Conservation (phyloP, 305 asterid species). For the Andrographis paniculata region DNA sequence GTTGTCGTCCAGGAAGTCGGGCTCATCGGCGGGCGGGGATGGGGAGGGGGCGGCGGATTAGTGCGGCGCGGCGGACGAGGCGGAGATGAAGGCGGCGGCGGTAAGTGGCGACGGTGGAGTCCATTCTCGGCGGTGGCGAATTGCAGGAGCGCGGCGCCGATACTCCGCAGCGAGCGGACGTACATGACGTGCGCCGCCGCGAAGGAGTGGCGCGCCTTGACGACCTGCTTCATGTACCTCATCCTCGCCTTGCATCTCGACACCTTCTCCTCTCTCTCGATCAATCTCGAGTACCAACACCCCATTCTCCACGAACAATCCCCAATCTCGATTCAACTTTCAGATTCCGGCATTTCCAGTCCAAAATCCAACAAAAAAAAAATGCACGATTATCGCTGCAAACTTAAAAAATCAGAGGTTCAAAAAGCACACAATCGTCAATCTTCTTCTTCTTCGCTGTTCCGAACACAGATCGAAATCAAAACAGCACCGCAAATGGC, state of each 20-base stretch:
- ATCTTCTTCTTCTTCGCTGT: too few species aligned
- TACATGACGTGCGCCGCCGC: slow-evolving; percentile 83
- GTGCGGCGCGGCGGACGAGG: slow-evolving; percentile 20
- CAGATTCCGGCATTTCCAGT: too few species aligned
- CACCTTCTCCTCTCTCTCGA: slow-evolving; percentile 74
- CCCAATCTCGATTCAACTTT: too few species aligned
- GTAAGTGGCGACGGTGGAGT: slow-evolving; percentile 30
- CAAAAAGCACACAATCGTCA: too few species aligned
- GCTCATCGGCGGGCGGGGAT: slow-evolving; percentile 59
- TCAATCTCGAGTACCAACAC: slow-evolving; percentile 68
- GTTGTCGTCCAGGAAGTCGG: slow-evolving; percentile 61
- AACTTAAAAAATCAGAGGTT: too few species aligned
- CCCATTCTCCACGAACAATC: slow-evolving; percentile 89
- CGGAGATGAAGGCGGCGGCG: slow-evolving; percentile 26
- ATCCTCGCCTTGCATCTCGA: slow-evolving; percentile 81
- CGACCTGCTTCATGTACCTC: slow-evolving; percentile 83
- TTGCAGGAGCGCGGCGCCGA: slow-evolving; percentile 76
- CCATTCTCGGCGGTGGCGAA: slow-evolving; percentile 76
- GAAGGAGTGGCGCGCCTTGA: slow-evolving; percentile 71
- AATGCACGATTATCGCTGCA: too few species aligned
- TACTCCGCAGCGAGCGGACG: slow-evolving; percentile 58
- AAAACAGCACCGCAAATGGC: too few species aligned
- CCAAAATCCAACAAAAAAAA: too few species aligned
- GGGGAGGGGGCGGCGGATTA: slow-evolving; percentile 15
- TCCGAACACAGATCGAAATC: too few species aligned